phyloP scores from a whole-genome alignment of 108 stramenopile genomes.

The Conticribra guillardii region DNA sequence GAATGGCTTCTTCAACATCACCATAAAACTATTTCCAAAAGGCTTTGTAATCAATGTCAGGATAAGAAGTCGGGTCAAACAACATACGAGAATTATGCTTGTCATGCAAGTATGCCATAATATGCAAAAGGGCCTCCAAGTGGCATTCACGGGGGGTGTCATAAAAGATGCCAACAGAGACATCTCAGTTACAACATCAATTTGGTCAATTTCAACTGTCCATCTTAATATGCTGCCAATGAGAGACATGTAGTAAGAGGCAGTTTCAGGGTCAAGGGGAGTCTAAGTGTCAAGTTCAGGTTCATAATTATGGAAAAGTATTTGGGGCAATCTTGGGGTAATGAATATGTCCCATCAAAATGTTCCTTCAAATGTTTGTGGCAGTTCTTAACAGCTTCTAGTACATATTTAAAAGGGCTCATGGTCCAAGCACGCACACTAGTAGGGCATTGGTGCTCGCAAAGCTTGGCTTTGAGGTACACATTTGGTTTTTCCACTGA shows the following conservation, averaged over 20 bases:
- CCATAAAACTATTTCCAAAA: conserved; percentile 17
- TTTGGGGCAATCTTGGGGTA: conserved; percentile 7
- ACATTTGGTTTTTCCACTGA: background rate
- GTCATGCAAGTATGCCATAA: no score
- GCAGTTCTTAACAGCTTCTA: conserved; percentile 21
- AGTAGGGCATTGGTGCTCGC: background rate
- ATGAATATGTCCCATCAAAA: background rate
- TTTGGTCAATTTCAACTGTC: conserved; percentile 55
- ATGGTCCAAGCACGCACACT: conserved; percentile 11
- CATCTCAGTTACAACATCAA: conserved; percentile 46
- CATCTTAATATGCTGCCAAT: conserved; percentile 57
- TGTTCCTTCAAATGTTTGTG: background rate
- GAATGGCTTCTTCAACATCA: conserved; percentile 14
- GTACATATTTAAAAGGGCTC: conserved; percentile 30
- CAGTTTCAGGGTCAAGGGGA: background rate
- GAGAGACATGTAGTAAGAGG: conserved; percentile 20
- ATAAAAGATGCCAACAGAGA: no score
- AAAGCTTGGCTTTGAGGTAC: background rate
- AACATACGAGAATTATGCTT: conserved; percentile 34
- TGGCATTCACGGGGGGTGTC: no score
- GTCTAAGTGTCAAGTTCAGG: conserved; percentile 2
- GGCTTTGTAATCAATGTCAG: background rate
- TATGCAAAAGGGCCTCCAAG: no score
- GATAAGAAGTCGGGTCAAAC: conserved; percentile 34
- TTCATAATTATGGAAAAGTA: conserved; percentile 29